phyloP scores from a whole-genome alignment of 768 basidiomycete genomes.

The Hemileccinum impolitum region DNA sequence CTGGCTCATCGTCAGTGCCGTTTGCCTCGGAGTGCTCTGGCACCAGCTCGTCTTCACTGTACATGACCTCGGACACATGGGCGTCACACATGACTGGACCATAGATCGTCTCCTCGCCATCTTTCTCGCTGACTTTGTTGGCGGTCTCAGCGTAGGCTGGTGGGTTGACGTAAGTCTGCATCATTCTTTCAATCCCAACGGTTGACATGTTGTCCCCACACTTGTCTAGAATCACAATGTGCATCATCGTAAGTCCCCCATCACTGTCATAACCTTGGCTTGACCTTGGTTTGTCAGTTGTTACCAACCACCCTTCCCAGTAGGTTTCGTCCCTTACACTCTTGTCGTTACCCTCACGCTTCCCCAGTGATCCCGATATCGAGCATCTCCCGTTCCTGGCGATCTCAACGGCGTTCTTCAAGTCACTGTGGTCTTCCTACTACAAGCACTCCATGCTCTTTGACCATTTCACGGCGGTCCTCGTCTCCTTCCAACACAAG shows the following conservation, averaged over 20 bases:
- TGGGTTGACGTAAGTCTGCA: conserved; percentile 85
- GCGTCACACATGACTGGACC: conserved; percentile 85
- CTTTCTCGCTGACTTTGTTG: conserved; percentile 78
- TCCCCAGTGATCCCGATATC: conserved; percentile 73
- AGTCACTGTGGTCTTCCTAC: conserved; percentile 88
- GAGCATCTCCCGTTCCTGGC: conserved; percentile 93
- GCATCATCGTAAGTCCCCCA: conserved; percentile 75
- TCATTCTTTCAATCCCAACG: conserved; percentile 1
- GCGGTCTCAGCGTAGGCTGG: conserved; percentile 95
- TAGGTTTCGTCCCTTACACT: conserved; percentile 37
- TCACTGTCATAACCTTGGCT: neutral
- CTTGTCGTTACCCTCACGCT: conserved; percentile 6
- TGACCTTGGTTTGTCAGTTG: conserved; percentile 50
- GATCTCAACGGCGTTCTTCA: conserved; percentile 83
- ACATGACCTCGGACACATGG: conserved; percentile 95
- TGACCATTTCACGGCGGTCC: conserved; percentile 59
- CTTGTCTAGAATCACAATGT: conserved; percentile 80
- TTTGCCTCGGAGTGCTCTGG: conserved; percentile 87
- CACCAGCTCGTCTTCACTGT: conserved; percentile 91
- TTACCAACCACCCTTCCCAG: conserved; percentile 97
- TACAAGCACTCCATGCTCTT: conserved; percentile 85
- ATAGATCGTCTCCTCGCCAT: conserved; percentile 78
- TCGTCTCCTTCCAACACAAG: conserved; percentile 82
- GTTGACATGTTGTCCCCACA: conserved; percentile 2
- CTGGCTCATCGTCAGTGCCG: conserved; percentile 73